Conservation (phyloP, 2,329 filamentous ascomycete species). For the Tolypocladium pustulatum region DNA sequence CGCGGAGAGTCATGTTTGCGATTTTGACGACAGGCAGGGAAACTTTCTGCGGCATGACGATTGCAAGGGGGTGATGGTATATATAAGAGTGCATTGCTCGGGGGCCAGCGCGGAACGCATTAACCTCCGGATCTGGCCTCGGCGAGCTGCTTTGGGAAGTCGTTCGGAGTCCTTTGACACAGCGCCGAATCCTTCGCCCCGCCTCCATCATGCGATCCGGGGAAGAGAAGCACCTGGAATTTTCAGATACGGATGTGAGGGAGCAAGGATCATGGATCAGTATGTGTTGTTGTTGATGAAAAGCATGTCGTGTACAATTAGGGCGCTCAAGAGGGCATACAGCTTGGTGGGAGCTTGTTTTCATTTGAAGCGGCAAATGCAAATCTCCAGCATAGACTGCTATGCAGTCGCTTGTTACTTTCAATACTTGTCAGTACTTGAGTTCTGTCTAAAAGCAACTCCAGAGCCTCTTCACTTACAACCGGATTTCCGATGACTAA, state of each 20-base stretch:
- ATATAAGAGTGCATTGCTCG: neutral
- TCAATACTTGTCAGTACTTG: too few species aligned
- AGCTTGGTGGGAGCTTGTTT: neutral
- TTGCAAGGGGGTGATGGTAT: neutral
- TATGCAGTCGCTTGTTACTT: neutral
- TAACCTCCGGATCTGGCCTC: neutral
- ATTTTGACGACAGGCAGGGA: neutral
- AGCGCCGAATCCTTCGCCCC: neutral
- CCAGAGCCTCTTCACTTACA: too few species aligned
- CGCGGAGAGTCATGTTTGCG: slow-evolving; percentile 24
- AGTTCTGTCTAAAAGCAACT: too few species aligned
- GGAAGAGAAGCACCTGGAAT: neutral
- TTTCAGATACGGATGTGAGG: neutral
- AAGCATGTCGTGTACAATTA: neutral
- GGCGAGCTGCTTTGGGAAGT: slow-evolving; percentile 12
- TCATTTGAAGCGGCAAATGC: neutral
- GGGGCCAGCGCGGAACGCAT: neutral
- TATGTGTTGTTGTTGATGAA: neutral
- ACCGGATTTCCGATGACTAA: neutral
- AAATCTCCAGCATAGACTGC: too few species aligned
- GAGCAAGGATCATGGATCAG: neutral
- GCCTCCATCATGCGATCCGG: neutral
- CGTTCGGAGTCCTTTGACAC: neutral
- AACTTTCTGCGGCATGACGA: neutral
- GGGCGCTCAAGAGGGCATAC: neutral